These are phyloP conservation scores for Chrysoporthe cubensis DNA, from an alignment of 2,329 filamentous ascomycete species.

Conservation along the genomic window DNA sequence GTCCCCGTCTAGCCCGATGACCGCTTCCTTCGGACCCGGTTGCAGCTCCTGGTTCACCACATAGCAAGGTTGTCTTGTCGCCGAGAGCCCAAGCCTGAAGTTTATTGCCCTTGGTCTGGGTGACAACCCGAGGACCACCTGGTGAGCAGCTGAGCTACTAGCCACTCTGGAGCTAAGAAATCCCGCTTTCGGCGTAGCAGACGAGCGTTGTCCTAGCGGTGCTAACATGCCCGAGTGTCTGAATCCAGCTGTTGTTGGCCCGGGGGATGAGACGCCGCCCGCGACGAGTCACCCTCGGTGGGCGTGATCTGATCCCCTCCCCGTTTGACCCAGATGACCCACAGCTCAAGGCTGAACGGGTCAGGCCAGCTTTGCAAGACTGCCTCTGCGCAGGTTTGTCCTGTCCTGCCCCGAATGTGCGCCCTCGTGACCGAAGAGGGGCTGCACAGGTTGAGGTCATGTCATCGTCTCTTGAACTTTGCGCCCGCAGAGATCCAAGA, in stretches of 20 bases:
- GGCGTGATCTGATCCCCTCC: not conserved
- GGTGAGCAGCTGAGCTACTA: not conserved
- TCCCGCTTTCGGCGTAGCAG: no score
- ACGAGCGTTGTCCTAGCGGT: not conserved
- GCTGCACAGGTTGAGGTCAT: not conserved
- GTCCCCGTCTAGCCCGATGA: not conserved
- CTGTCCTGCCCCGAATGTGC: not conserved
- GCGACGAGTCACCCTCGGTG: not conserved
- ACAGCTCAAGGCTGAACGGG: not conserved
- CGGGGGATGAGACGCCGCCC: not conserved
- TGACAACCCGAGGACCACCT: not conserved
- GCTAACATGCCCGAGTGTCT: not conserved
- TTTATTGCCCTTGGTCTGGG: not conserved
- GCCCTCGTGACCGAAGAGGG: not conserved
- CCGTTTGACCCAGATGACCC: not conserved
- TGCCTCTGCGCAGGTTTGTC: not conserved
- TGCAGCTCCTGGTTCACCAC: not conserved
- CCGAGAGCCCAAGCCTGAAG: no score
- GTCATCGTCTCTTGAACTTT: not conserved
- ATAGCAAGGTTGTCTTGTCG: not conserved
- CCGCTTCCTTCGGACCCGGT: not conserved
- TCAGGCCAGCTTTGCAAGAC: not conserved
- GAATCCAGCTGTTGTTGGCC: not conserved
- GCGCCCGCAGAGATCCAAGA: not conserved
- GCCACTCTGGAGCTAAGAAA: not conserved